Base-by-base conservation (phyloP, 106 monocot species). In the Dioscorea dumetorum region DNA sequence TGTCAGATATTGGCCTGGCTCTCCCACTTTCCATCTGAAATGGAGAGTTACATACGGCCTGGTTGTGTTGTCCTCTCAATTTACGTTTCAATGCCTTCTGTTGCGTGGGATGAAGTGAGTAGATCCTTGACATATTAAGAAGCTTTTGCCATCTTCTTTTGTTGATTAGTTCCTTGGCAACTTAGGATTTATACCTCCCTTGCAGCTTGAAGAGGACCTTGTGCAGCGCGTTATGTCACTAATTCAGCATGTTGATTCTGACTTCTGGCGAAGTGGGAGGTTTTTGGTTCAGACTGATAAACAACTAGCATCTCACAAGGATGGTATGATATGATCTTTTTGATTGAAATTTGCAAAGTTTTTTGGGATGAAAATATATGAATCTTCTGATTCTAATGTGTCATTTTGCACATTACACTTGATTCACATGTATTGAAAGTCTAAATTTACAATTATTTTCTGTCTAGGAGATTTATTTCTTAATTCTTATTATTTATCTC, bases 11-110 rank as follows among this genome's bases (percentile, higher is more conserved):
- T 90, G 24, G 87, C 85, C 67, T 99, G 99, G 99, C 81, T 99
- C 51, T 85, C 93, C 33, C 76, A 78, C 57, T 93, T 87, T 71
- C 99, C 99, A 24, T 82, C 85, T 15, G 90, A 93, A 50, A 99
- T 99, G 78, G 99, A 99, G 69, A 87, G 99, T 77, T 99, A 99
- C 71, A 99, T 99, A 62, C 75, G 99, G 20, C 99, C 99, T 51
- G 99, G 99, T 57, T 99, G 99, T 73, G 81, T 99, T 17, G 85
- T 99, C 24, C 63, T 99, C 50, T 90, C 99, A 8, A 20, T 99
- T 60, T 99, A 99, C 81, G 19, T 85, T 53, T 93, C 83, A 24
- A 90, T 99, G 99, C 59, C 90, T 63, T 66, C 77, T 5, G 59
- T 72, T 62, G 82, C 85, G 24, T 99, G 99, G 99, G 85, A 85